Evolutionary conservation across 306 rosid genomes (phyloP), one percentile per base, ranked within the genome.

Genomic region (Sphenostylis stenocarpa): DNA sequence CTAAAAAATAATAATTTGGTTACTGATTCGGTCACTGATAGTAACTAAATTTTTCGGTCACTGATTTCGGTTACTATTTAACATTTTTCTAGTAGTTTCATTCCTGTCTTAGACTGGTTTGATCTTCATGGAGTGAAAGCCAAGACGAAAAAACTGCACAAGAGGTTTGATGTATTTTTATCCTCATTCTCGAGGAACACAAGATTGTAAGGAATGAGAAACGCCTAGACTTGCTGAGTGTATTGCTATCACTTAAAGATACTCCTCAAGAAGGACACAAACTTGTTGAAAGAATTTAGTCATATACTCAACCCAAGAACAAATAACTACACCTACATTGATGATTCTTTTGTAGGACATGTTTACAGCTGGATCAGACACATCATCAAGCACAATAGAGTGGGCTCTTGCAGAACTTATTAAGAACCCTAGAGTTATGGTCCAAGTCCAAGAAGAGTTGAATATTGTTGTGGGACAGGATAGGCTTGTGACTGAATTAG

Each of bases 321-420:
- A 20, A 17, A 52, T 21, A 21, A 21, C 11, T 52, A 9, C 15
- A 44, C 0, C 4, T 1, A 51, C 10, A 3, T 4, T 21, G 5
- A 2, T 1, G 0, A 3, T 7, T 2, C 1, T 29, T 0, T 52
- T 62, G 57, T 63, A 91, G 96, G 80, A 90, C 64, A 67, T 94
- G 91, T 94, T 94, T 56, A 34, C 82, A 0, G 97, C 94, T 0
- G 98, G 98, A 0, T 91, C 98, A 0, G 97, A 56, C 10, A 56
- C 63, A 13, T 1, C 63, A 56, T 56, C 63, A 1, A 56, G 63
- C 17, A 56, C 63, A 24, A 4, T 58, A 28, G 39, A 58, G 10
- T 58, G 65, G 65, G 12, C 39, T 24, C 14, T 58, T 26, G 36
- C 63, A 11, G 63, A 56, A 56, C 17, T 56, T 1, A 56, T 56